These are phyloP conservation scores for Botrytis cinerea DNA, from an alignment of 2,329 filamentous ascomycete species.

Conservation along the genomic window DNA sequence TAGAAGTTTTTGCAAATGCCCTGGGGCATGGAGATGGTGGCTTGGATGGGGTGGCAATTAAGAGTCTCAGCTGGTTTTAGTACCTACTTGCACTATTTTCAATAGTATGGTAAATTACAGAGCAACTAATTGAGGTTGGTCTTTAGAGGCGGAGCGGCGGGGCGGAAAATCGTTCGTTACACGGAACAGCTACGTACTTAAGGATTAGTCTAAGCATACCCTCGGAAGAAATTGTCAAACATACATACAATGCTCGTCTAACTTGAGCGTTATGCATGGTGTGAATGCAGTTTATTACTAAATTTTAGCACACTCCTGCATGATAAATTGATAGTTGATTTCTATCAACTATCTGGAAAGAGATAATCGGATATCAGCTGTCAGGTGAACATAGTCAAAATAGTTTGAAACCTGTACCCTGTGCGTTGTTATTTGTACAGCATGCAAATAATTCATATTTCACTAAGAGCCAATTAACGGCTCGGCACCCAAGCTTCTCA, in stretches of 20 bases:
- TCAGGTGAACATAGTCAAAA: neutral
- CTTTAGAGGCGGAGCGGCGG: neutral
- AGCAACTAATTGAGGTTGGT: neutral
- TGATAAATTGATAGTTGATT: neutral
- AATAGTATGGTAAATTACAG: neutral
- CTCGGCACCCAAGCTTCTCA: neutral
- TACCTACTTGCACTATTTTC: neutral
- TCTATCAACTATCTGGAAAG: neutral
- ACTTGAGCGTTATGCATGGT: neutral
- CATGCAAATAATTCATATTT: neutral
- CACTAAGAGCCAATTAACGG: neutral
- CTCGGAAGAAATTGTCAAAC: neutral
- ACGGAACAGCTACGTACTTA: neutral
- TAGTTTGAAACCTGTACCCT: neutral
- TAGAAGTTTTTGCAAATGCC: neutral
- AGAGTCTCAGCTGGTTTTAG: neutral
- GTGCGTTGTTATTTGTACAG: conserved; percentile 18
- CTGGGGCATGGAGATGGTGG: conserved; percentile 1
- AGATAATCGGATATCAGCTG: neutral
- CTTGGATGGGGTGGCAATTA: conserved; percentile 3
- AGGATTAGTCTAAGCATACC: neutral
- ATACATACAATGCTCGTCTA: neutral
- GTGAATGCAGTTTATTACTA: neutral
- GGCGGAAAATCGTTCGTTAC: neutral
- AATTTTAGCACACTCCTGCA: neutral